Evolutionary conservation across 352 stramenopile genomes (phyloP), one percentile per base, ranked within the genome.

Genomic region (Phytophthora sp.): DNA sequence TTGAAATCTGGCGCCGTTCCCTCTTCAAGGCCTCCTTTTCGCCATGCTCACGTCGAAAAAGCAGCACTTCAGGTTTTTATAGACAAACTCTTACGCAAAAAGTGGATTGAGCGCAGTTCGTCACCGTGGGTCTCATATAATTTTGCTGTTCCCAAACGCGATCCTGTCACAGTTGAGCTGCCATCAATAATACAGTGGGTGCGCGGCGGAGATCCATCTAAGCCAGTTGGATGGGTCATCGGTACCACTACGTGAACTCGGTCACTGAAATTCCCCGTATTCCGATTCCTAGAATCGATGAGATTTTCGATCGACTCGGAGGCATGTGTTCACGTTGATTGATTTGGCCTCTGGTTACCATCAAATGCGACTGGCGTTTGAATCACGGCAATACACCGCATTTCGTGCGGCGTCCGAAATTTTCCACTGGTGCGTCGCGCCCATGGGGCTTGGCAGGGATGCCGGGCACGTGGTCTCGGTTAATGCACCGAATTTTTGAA

Each of bases 391-490:
- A 32, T 77, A 71, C 27, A 74, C 64, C 7, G 61, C 72, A 11
- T 77, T 80, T 31, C 45, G 67, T 1, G 66, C 62, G 6, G 21
- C 62, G 27, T 54, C 46, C 0, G 71, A 79, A 30, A 74, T 58
- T 17, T 70, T 69, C 42, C 57, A 80, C 27, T 80, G 66, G 66
- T 72, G 46, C 24, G 59, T 77, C 6, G 72, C 58, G 5, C 59
- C 63, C 1, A 81, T 81, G 62, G n/a, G 63, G 64, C 4, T 18
- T 81, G 3, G 48, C 37, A 26, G 64, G 64, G 9, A 77, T 77
- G 59, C 67, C 67, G 4, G 59, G 68, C 20, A 66, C 59, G 11
- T 81, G 62, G 72, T 77, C 68, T 1, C 67, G 59, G 13, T 39
- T 76, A 2, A 77, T 77, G 72, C 67, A 54, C 21, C 12, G 34